Evolutionary conservation across 2,329 filamentous ascomycete species (phyloP), one percentile per base, ranked within the genome.

Genomic region (Ambrosiella xylebori): DNA sequence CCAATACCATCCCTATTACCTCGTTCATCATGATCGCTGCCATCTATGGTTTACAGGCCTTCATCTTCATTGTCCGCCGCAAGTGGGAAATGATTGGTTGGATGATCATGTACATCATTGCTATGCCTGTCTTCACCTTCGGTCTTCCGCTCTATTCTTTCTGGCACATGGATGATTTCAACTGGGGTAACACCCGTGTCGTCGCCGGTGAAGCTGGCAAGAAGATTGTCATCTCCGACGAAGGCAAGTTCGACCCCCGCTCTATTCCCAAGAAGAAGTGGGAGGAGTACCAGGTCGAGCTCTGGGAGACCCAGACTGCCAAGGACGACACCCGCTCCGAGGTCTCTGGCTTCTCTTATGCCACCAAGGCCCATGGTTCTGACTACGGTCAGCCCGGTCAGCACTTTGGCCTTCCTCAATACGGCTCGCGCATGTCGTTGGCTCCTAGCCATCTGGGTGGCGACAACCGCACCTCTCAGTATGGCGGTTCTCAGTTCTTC

Each of bases 41-140:
- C n/a, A 93, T 98, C 65, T 98, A 97, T 69, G 93, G 93, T 81
- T 74, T 98, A 12, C 93, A 98, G 67, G 91, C 87, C 49, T 84
- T 97, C 67, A 96, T 98, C 69, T 98, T 98, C 75, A 95, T 97
- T 65, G 67, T 96, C 59, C 86, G 88, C 60, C 86, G 91, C 66
- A 96, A 96, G 74, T 98, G 93, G 93, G 91, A 98, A 70, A 97
- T 97, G 91, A 85, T 98, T 64, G 93, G 91, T 40, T 98, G 93
- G 93, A 96, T 98, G 89, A 76, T 98, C 64, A 82, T 98, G 62
- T 98, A 98, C 71, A 80, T 98, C 61, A 62, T 93, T 37, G 91
- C 93, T 57, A 86, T 95, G 61, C 91, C 91, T 0, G 80, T 98
- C 63, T 98, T 95, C 77, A 84, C 87, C 49, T 88, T 95, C 62